phyloP scores from a whole-genome alignment of 352 stramenopile species.

The Pseudoperonospora humuli region DNA sequence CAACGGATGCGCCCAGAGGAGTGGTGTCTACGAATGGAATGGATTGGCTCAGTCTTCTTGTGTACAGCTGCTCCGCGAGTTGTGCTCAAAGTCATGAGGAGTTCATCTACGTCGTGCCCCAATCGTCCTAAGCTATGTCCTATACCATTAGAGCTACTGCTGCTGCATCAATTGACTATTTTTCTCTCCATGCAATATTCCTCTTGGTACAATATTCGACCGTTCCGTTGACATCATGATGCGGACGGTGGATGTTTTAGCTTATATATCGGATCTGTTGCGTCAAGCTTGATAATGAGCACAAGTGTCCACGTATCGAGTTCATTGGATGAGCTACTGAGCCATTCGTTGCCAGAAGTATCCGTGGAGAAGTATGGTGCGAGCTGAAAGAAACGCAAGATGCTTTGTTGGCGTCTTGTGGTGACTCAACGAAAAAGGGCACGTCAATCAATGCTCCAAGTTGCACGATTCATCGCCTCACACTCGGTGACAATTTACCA shows the following conservation, averaged over 20 bases:
- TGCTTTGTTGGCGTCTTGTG: too few species aligned
- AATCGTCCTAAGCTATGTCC: slow-evolving; percentile 9
- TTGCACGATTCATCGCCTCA: too few species aligned
- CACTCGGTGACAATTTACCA: slow-evolving; percentile 33
- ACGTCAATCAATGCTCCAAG: too few species aligned
- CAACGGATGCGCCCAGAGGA: slow-evolving; percentile 1
- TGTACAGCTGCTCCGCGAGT: slow-evolving; percentile 70
- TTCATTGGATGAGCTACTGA: too few species aligned
- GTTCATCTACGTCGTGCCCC: slow-evolving; percentile 58
- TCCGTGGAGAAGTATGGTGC: too few species aligned
- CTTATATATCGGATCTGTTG: background rate
- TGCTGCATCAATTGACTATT: too few species aligned
- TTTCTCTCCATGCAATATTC: slow-evolving; percentile 20
- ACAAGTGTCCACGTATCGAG: too few species aligned
- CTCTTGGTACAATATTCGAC: slow-evolving; percentile 8
- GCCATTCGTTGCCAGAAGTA: too few species aligned
- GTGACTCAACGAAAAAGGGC: too few species aligned
- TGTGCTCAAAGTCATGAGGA: slow-evolving; percentile 57
- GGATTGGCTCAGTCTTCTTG: slow-evolving; percentile 74
- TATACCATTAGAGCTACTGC: background rate
- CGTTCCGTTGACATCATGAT: slow-evolving; percentile 15
- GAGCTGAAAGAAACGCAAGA: too few species aligned
- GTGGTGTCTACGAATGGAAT: slow-evolving; percentile 34
- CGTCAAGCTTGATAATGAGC: too few species aligned
- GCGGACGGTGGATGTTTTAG: slow-evolving; percentile 4